Evolutionary conservation across 1,284 basidiomycete species (phyloP).

Genomic region (Pholiota adiposa): DNA sequence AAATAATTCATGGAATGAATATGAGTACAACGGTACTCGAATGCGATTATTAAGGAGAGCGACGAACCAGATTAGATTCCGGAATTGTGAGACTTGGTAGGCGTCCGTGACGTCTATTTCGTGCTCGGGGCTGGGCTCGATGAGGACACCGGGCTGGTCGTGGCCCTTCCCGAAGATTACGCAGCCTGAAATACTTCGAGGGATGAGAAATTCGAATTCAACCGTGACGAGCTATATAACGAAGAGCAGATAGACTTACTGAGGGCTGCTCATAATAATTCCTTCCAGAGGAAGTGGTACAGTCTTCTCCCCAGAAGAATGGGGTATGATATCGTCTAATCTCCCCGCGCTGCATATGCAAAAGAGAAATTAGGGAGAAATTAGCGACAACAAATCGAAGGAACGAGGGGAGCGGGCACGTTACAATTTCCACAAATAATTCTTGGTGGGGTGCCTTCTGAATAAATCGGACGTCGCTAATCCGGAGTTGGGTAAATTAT

Average conservation of each 20-base stretch:
- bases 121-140: conserved; percentile 28
- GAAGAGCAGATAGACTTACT: conserved; percentile 20
- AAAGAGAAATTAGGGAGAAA: too few relatives aligned
- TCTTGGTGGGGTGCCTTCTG: conserved; percentile 34
- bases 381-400: too few relatives aligned
- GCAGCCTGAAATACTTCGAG: conserved; percentile 31
- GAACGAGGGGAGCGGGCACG: too few relatives aligned
- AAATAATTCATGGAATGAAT: neutral
- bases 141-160: conserved; percentile 36
- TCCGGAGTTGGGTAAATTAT: conserved; percentile 31
- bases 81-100: conserved; percentile 22
- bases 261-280: conserved; percentile 31
- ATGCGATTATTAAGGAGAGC: neutral
- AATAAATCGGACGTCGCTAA: conserved; percentile 41
- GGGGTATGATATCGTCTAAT: conserved; percentile 43
- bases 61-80: conserved; percentile 29
- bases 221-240: neutral
- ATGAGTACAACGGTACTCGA: neutral
- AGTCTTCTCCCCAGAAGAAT: conserved; percentile 44
- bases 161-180: conserved; percentile 37
- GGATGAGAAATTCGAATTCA: neutral
- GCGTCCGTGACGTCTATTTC: conserved; percentile 28
- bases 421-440: conserved; percentile 43
- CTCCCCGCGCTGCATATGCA: conserved; percentile 39
- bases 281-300: conserved; percentile 42